These are phyloP conservation scores for Eudorina sp. DNA, from an alignment of 139 green algal genomes.

Conservation along the genomic window DNA sequence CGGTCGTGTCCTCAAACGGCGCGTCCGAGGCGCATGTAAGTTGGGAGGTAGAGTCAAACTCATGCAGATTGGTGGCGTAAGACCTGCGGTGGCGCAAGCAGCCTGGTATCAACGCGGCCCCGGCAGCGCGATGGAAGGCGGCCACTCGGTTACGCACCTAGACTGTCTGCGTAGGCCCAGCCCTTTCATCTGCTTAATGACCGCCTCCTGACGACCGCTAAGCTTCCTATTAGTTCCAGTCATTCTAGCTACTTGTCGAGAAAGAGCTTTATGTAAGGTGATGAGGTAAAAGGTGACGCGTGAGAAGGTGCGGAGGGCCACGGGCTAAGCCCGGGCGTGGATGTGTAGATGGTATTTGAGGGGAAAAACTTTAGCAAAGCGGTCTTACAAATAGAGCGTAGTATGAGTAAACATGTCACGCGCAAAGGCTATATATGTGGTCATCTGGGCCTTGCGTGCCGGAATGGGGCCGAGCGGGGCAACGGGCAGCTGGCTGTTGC, in stretches of 20 bases:
- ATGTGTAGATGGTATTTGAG: not conserved
- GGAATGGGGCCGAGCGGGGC: too few species aligned
- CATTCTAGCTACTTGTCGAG: too few species aligned
- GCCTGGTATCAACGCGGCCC: not conserved
- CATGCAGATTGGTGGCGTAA: slow-evolving; percentile 19
- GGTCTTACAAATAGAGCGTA: too few species aligned
- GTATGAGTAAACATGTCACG: too few species aligned
- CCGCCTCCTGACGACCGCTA: not conserved
- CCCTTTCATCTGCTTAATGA: slow-evolving; percentile 24
- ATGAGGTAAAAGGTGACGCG: not conserved
- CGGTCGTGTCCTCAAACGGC: slow-evolving; percentile 26
- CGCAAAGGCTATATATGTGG: too few species aligned
- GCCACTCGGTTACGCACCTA: not conserved
- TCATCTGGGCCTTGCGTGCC: too few species aligned
- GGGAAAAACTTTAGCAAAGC: not conserved
- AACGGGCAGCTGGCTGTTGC: too few species aligned
- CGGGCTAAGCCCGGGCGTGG: slow-evolving; percentile 23
- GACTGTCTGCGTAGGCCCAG: slow-evolving; percentile 9
- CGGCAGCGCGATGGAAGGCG: not conserved
- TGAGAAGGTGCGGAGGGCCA: slow-evolving; percentile 15
- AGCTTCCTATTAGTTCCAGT: not conserved
- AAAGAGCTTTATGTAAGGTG: too few species aligned
- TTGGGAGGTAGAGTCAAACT: slow-evolving; percentile 8
- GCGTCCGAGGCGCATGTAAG: slow-evolving; percentile 5
- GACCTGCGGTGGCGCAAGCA: slow-evolving; percentile 43